Conservation (phyloP, 2,329 filamentous ascomycete species). For the Fusarium goolgardi region DNA sequence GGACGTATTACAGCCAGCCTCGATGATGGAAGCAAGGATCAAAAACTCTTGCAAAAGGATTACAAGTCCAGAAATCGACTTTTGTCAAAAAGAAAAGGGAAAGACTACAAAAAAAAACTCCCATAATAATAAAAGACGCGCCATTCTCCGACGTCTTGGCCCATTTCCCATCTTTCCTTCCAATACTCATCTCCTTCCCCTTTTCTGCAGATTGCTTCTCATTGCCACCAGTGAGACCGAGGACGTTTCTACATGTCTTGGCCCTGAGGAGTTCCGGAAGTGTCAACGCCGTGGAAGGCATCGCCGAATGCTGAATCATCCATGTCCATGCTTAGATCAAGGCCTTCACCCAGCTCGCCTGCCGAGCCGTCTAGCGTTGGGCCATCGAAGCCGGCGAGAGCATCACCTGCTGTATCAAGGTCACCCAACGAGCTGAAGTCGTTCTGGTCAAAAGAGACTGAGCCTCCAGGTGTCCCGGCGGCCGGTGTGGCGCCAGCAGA, state of each 20-base stretch:
- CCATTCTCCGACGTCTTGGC: slow-evolving; percentile 46
- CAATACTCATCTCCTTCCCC: not conserved
- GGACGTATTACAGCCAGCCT: slow-evolving; percentile 8
- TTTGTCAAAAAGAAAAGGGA: slow-evolving; percentile 16
- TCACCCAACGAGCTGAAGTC: slow-evolving; percentile 74
- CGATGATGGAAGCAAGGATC: slow-evolving; percentile 16
- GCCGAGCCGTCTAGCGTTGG: slow-evolving; percentile 60
- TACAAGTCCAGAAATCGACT: slow-evolving; percentile 21
- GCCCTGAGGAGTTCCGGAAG: slow-evolving; percentile 52
- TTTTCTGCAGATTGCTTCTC: slow-evolving; percentile 9
- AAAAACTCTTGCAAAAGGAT: slow-evolving; percentile 30
- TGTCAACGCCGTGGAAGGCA: slow-evolving; percentile 76
- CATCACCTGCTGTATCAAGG: slow-evolving; percentile 77
- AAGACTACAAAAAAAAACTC: slow-evolving; percentile 17
- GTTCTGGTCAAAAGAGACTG: slow-evolving; percentile 63
- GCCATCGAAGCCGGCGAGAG: slow-evolving; percentile 73
- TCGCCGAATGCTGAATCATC: slow-evolving; percentile 87
- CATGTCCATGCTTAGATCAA: slow-evolving; percentile 74
- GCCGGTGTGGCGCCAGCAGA: slow-evolving; percentile 43
- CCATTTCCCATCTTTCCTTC: slow-evolving; percentile 21
- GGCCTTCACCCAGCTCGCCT: slow-evolving; percentile 64
- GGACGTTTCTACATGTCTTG: slow-evolving; percentile 49
- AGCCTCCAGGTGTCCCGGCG: slow-evolving; percentile 54
- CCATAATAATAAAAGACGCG: slow-evolving; percentile 35
- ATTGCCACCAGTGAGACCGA: not conserved